phyloP scores from a whole-genome alignment of 371 early-diverging fungal species.

The Entomophthora muscae region DNA sequence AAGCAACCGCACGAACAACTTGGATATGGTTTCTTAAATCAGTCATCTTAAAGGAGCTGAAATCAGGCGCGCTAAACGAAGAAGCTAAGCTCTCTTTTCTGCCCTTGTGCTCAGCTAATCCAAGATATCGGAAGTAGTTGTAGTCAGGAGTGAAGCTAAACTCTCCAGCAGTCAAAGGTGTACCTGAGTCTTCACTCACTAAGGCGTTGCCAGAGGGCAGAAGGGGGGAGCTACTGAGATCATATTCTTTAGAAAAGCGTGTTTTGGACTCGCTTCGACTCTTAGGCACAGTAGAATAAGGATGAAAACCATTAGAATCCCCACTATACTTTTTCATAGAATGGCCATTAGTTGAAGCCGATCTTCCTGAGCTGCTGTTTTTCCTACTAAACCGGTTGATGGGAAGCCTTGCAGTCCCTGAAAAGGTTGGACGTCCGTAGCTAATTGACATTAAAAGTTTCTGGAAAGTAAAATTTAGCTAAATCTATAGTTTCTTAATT shows the following conservation, averaged over 20 bases:
- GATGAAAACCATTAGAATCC: not conserved
- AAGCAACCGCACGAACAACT: constrained; percentile 41
- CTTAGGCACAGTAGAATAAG: not conserved
- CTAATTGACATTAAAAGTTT: too few species aligned
- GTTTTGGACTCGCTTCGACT: not conserved
- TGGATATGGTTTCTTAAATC: constrained; percentile 13
- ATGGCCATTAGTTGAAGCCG: not conserved
- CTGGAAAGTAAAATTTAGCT: not conserved
- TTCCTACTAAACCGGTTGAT: not conserved
- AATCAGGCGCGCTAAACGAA: not conserved
- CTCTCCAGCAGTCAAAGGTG: not conserved
- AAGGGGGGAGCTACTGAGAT: not conserved
- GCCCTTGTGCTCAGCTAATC: not conserved
- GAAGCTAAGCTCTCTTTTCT: not conserved
- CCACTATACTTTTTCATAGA: not conserved
- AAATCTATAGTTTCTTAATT: too few species aligned
- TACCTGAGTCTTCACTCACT: not conserved
- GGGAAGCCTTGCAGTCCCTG: too few species aligned
- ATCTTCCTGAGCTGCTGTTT: not conserved
- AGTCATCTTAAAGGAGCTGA: not conserved
- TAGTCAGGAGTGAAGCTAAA: not conserved
- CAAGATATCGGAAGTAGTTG: not conserved
- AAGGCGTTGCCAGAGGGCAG: not conserved
- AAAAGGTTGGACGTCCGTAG: too few species aligned
- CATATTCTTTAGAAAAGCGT: not conserved